Conservation (phyloP, 75 land plant species). For the Picea glauca region DNA sequence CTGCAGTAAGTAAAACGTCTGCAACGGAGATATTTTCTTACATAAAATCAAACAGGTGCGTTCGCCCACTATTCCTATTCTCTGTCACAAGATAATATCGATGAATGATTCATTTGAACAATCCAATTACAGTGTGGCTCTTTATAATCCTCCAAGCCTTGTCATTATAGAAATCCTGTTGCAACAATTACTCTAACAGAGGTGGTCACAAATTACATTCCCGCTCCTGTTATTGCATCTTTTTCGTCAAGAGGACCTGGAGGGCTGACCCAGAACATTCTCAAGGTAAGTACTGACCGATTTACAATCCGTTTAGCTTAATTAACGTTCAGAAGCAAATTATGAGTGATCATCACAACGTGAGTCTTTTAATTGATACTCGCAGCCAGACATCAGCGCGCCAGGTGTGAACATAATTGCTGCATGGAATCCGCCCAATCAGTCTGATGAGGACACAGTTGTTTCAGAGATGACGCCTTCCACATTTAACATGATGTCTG, state of each 20-base stretch:
- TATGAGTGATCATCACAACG: too few species aligned
- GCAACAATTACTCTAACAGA: slow-evolving; percentile 53
- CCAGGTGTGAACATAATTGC: slow-evolving; percentile 62
- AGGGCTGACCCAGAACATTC: slow-evolving; percentile 34
- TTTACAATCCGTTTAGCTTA: too few species aligned
- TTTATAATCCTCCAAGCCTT: too few species aligned
- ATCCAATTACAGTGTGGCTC: too few species aligned
- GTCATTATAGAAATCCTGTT: slow-evolving; percentile 38
- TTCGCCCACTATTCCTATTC: too few species aligned
- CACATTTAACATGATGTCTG: slow-evolving; percentile 50
- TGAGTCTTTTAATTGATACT: not conserved
- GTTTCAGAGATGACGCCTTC: slow-evolving; percentile 17
- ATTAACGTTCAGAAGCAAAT: too few species aligned
- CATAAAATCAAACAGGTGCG: slow-evolving; percentile 52
- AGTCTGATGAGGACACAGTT: slow-evolving; percentile 3
- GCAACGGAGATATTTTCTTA: slow-evolving; percentile 37
- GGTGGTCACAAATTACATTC: slow-evolving; percentile 31
- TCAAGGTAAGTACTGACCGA: slow-evolving; percentile 41
- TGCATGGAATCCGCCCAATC: slow-evolving; percentile 15
- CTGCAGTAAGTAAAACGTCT: slow-evolving; percentile 26
- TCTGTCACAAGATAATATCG: too few species aligned
- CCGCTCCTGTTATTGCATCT: slow-evolving; percentile 64
- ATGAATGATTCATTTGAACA: too few species aligned
- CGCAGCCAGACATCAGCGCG: slow-evolving; percentile 70
- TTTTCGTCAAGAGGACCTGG: slow-evolving; percentile 82